These are phyloP conservation scores for Neoscytalidium dimidiatum DNA, from an alignment of 2,329 filamentous ascomycete genomes.

Conservation along the genomic window DNA sequence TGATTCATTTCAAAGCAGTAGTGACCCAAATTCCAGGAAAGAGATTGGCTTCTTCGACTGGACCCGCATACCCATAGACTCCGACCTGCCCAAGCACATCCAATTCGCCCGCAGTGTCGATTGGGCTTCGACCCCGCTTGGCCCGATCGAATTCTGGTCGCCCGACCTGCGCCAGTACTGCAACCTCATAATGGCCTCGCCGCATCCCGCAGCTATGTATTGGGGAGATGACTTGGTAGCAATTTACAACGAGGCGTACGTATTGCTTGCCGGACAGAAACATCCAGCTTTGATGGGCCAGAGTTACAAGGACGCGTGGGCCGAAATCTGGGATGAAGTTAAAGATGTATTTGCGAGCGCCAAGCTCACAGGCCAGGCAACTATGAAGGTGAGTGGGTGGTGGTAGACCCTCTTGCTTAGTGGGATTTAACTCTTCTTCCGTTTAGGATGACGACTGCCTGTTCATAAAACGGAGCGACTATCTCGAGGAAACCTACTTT, in stretches of 20 bases:
- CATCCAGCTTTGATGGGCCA: slow-evolving; percentile 76
- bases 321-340: slow-evolving; percentile 73
- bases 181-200: slow-evolving; percentile 70
- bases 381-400: slow-evolving; percentile 61
- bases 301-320: slow-evolving; percentile 68
- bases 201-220: slow-evolving; percentile 69
- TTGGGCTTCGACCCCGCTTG: slow-evolving; percentile 72
- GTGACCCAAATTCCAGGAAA: slow-evolving; percentile 26
- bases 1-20: slow-evolving; percentile 39
- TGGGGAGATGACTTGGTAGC: slow-evolving; percentile 72
- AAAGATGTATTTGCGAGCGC: slow-evolving; percentile 69
- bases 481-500: slow-evolving; percentile 78
- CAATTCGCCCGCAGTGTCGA: slow-evolving; percentile 70
- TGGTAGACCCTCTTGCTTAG: neutral
- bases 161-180: slow-evolving; percentile 74
- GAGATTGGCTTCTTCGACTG: slow-evolving; percentile 71
- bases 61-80: slow-evolving; percentile 69
- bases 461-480: slow-evolving; percentile 69
- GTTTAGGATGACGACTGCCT: slow-evolving; percentile 69
- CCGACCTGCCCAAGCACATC: slow-evolving; percentile 69
- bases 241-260: slow-evolving; percentile 74
- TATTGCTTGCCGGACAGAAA: slow-evolving; percentile 73
- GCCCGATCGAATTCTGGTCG: slow-evolving; percentile 74
- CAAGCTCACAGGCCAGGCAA: slow-evolving; percentile 70
- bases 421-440: neutral